Evolutionary conservation across 1,284 basidiomycete species (phyloP), one percentile per base, ranked within the genome.

Genomic region (Apiotrichum gracile): DNA sequence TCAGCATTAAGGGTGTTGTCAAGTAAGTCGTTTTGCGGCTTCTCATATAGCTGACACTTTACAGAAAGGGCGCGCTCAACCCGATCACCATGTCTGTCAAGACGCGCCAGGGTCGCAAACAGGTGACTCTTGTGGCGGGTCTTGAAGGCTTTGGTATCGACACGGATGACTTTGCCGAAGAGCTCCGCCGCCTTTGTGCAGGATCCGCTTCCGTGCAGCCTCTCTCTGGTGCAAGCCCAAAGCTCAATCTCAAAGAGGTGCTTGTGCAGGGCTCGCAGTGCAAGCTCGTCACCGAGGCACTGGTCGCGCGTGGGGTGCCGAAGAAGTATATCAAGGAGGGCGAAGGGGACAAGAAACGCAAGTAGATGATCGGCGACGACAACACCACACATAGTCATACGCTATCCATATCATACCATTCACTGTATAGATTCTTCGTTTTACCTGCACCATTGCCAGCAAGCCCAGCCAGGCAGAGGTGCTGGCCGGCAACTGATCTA

Each of bases 241-340:
- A 73, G 51, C 55, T 74, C 21, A 63, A 67, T 42, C 55, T 73
- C 4, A 67, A 82, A 50, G 85, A 91, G 64, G 83, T 91, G 7
- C 78, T 87, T 65, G 84, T 91, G 0, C 88, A 91, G 69, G 90
- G 90, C 0, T 86, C 85, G 58, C 89, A 92, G 66, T 76, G 80
- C 42, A 82, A 82, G 62, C 75, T 78, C 1, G 84, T 89, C 16
- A 77, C 78, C 16, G 84, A 86, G 12, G 80, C 88, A 55, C 72
- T 93, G 38, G 66, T 81, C 2, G 79, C 75, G 27, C 81, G 81
- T 56, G 88, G 90, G 0, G 81, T 92, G 35, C 87, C 89, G 22
- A 86, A 85, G 75, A 80, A 79, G 65, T 91, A 86, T 84, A 85
- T 92, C 52, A 81, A 83, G 65, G 75, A 79, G 3, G 70, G 65